phyloP scores from a whole-genome alignment of 495 filamentous ascomycete species.

The Penicillium waksmanii region DNA sequence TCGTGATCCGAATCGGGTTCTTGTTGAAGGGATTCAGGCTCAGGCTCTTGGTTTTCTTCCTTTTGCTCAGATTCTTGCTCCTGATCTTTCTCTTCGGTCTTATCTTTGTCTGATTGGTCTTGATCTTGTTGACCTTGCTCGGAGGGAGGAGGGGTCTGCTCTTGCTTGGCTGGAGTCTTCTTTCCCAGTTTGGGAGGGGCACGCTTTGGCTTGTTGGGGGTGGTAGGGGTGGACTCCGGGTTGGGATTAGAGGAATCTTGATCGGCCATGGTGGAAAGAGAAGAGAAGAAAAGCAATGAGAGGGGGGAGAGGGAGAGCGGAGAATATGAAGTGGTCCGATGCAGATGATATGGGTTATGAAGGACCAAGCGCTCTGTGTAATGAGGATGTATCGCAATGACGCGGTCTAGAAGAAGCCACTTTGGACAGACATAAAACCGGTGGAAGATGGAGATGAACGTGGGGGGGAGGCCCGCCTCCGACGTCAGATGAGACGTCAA shows the following conservation, averaged over 20 bases:
- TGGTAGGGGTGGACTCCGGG: constrained; percentile 24
- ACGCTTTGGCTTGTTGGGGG: constrained; percentile 35
- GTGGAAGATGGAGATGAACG: constrained; percentile 3
- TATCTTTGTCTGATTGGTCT: constrained; percentile 14
- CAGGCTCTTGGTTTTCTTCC: constrained; percentile 17
- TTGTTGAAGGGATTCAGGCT: constrained; percentile 22
- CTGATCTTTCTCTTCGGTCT: constrained; percentile 23
- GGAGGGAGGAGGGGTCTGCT: constrained; percentile 37
- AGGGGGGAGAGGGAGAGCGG: constrained; percentile 21
- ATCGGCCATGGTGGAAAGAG: constrained; percentile 44
- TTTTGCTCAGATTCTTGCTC: constrained; percentile 22
- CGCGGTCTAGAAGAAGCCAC: constrained; percentile 14
- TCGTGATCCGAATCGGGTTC: constrained; percentile 24
- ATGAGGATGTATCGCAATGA: constrained; percentile 27
- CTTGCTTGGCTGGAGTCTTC: constrained; percentile 39
- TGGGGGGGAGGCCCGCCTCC: constrained; percentile 24
- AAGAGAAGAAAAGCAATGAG: constrained; percentile 23
- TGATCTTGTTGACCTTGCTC: constrained; percentile 31
- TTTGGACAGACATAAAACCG: constrained; percentile 14
- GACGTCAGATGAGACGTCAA: constrained; percentile 30
- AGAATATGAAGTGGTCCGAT: constrained; percentile 35
- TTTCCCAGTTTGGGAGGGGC: constrained; percentile 40
- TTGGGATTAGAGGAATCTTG: constrained; percentile 35
- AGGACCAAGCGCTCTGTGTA: constrained; percentile 29
- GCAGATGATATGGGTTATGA: constrained; percentile 22